These are phyloP conservation scores for Hemileia vastatrix DNA, from an alignment of 1,284 basidiomycete species.

Conservation along the genomic window DNA sequence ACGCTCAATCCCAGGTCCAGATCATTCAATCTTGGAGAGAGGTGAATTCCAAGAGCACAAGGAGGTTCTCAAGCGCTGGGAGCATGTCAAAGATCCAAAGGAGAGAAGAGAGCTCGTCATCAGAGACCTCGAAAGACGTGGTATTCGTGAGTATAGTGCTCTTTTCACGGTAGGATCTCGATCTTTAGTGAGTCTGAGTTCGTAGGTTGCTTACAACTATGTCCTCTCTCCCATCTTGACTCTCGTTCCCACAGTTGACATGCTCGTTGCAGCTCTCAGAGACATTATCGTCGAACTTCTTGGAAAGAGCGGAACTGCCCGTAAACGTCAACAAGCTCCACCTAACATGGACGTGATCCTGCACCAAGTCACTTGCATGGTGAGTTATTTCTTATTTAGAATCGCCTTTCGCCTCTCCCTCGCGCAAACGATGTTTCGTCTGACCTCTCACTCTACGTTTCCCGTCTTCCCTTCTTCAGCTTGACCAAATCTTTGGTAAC, in stretches of 20 bases:
- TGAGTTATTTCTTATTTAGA: not conserved
- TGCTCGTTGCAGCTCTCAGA: slow-evolving; percentile 29
- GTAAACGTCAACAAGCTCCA: not conserved
- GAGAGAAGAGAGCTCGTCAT: slow-evolving; percentile 27
- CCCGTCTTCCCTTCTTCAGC: not conserved
- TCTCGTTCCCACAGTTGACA: slow-evolving; percentile 21
- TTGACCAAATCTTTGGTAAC: slow-evolving; percentile 30
- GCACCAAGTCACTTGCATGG: slow-evolving; percentile 29
- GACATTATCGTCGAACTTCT: slow-evolving; percentile 31
- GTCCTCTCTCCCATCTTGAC: too few relatives aligned
- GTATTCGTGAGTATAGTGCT: slow-evolving; percentile 12
- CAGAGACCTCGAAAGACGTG: slow-evolving; percentile 31
- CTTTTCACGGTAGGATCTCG: too few relatives aligned
- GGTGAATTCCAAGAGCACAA: slow-evolving; percentile 11
- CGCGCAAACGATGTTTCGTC: too few relatives aligned
- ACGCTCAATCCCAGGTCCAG: slow-evolving; percentile 26
- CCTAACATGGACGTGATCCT: slow-evolving; percentile 27
- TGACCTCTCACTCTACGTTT: not conserved
- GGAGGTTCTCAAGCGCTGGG: slow-evolving; percentile 15
- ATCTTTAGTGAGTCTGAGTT: too few relatives aligned
- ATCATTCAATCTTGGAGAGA: slow-evolving; percentile 25
- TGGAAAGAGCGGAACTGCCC: slow-evolving; percentile 25
- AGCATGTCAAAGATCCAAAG: slow-evolving; percentile 24
- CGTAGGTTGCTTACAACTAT: too few relatives aligned
- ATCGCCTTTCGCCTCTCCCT: not conserved